phyloP scores from a whole-genome alignment of 176 grass and related monocot genomes.

The Eragrostis curvula region DNA sequence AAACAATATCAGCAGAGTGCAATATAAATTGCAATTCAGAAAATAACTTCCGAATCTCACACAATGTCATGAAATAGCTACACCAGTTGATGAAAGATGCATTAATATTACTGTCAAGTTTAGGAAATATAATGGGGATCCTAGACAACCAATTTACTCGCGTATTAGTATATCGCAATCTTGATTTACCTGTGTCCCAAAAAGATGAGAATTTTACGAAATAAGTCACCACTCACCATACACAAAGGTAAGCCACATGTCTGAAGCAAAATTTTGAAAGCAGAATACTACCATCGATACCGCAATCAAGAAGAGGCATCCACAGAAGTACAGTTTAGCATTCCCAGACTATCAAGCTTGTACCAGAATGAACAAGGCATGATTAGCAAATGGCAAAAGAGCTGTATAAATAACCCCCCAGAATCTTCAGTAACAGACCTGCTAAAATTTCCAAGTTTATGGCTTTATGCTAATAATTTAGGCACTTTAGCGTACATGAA shows the following conservation, averaged over 20 bases:
- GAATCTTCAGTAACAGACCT: background rate
- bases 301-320: background rate
- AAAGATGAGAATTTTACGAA: background rate
- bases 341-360: background rate
- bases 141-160: background rate
- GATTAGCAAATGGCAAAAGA: background rate
- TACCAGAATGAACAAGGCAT: background rate
- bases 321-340: background rate
- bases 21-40: too few relatives aligned
- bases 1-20: too few relatives aligned
- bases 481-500: background rate
- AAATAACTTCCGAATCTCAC: too few relatives aligned
- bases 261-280: background rate
- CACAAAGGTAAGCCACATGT: background rate
- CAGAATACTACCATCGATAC: background rate
- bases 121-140: too few relatives aligned
- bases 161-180: too few relatives aligned
- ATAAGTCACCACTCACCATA: background rate
- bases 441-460: background rate
- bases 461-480: background rate
- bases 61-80: too few relatives aligned
- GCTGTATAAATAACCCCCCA: background rate
- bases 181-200: background rate
- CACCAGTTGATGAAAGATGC: too few relatives aligned
- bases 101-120: too few relatives aligned